Evolutionary conservation across 2,329 filamentous ascomycete genomes (phyloP).

Genomic region (Aspergillus ustus): DNA sequence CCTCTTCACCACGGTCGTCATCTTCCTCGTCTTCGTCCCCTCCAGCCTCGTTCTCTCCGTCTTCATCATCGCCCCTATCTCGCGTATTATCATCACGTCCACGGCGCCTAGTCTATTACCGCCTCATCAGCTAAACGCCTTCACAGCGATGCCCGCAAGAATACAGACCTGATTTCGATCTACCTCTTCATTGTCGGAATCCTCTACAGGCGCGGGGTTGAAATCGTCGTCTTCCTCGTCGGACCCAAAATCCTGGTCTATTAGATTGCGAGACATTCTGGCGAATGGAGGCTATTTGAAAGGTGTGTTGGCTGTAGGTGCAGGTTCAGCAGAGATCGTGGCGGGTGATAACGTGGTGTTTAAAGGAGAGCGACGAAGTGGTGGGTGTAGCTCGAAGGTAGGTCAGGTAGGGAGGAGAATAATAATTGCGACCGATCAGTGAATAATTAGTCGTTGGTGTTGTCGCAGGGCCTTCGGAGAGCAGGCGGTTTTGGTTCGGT

Average conservation of each 20-base stretch:
- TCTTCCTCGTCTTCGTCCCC: slow-evolving; percentile 47
- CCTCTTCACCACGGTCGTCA: slow-evolving; percentile 55
- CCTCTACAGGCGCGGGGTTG: slow-evolving; percentile 76
- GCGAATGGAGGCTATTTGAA: background rate
- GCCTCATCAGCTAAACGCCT: slow-evolving; percentile 25
- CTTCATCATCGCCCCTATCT: slow-evolving; percentile 52
- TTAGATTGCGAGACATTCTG: slow-evolving; percentile 48
- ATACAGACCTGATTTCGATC: slow-evolving; percentile 31
- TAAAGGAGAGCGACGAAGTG: background rate
- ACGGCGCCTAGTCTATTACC: slow-evolving; percentile 23
- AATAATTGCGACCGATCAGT: background rate
- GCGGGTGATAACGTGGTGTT: background rate
- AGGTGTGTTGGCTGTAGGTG: background rate
- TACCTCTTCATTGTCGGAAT: slow-evolving; percentile 72
- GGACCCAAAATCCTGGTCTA: slow-evolving; percentile 58
- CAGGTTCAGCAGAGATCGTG: background rate
- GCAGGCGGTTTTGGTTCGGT: slow-evolving; percentile 15
- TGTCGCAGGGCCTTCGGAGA: background rate
- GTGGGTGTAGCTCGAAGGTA: background rate
- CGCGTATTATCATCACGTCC: slow-evolving; percentile 40
- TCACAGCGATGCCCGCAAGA: slow-evolving; percentile 1
- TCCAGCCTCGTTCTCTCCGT: slow-evolving; percentile 38
- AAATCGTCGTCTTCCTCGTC: slow-evolving; percentile 84
- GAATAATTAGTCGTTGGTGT: background rate
- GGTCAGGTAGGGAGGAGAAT: background rate